Percentiles rank a stretch among this genome's conserved stretches.
These are phyloP conservation scores for Arxiozyma bovina DNA, from an alignment of 1,139 yeast species.

Conservation along the genomic window DNA sequence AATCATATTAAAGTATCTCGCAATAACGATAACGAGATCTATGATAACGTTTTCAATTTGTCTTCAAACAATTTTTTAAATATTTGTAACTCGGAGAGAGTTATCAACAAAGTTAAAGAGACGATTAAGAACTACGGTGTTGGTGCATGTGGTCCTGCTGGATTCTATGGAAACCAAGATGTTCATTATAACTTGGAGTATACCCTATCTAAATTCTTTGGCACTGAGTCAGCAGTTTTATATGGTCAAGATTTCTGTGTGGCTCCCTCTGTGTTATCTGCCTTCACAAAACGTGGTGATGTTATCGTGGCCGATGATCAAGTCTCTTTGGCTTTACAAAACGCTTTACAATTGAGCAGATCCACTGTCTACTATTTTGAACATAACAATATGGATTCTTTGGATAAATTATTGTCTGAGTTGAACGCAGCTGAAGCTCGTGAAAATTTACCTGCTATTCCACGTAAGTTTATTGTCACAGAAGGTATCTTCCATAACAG, in stretches of 20 bases:
- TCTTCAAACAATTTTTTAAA: conserved; percentile 57
- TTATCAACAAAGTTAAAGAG: conserved; percentile 49
- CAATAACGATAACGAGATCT: conserved; percentile 23
- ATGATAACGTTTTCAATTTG: conserved; percentile 47
- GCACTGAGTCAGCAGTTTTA: conserved; percentile 67
- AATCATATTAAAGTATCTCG: conserved; percentile 39
- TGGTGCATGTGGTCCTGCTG: conserved; percentile 98
- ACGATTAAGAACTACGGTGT: conserved; percentile 73
- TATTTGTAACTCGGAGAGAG: conserved; percentile 40
- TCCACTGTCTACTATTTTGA: conserved; percentile 76
- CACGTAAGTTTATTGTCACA: conserved; percentile 81
- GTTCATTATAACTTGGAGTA: conserved; percentile 77
- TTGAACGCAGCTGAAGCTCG: conserved; percentile 54
- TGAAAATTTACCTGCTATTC: conserved; percentile 55
- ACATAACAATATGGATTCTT: conserved; percentile 80
- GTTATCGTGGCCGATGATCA: conserved; percentile 81
- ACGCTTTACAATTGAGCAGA: conserved; percentile 79
- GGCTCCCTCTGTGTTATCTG: conserved; percentile 92
- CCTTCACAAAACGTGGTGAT: conserved; percentile 93
- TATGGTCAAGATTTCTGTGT: conserved; percentile 93
- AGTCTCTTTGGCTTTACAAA: conserved; percentile 69
- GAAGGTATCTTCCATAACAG: conserved; percentile 78
- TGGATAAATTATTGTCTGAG: conserved; percentile 58
- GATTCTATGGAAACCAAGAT: conserved; percentile 93
- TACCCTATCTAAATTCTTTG: conserved; percentile 64